phyloP scores from a whole-genome alignment of 73 alveolate genomes.

The Uronychia binucleata region DNA sequence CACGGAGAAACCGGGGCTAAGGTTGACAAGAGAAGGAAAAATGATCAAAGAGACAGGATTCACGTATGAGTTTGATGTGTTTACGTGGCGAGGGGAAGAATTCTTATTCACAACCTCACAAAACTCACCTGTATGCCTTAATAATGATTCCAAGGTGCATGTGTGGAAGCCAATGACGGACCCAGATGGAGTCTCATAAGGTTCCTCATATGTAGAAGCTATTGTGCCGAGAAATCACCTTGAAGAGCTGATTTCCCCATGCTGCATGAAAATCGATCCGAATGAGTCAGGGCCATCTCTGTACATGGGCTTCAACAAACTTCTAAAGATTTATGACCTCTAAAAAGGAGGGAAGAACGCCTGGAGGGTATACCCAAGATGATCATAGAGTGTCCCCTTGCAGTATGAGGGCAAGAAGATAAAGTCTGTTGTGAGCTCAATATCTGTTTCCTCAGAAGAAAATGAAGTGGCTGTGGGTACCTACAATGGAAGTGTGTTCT shows the following conservation, averaged over 20 bases:
- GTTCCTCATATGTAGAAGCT: neutral
- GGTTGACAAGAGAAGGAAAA: neutral
- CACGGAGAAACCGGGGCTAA: neutral
- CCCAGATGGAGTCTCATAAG: neutral
- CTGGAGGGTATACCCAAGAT: neutral
- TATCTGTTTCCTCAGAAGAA: neutral
- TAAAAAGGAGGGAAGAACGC: neutral
- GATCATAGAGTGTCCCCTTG: neutral
- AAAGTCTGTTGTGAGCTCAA: neutral
- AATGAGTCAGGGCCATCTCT: neutral
- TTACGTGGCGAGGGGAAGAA: neutral
- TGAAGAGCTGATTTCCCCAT: neutral
- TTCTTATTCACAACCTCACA: neutral
- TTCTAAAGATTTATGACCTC: neutral
- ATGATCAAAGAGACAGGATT: neutral
- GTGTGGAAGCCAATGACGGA: neutral
- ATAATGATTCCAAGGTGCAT: neutral
- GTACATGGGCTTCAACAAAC: neutral
- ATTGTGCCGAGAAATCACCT: neutral
- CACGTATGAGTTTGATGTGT: neutral
- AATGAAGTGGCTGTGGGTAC: neutral
- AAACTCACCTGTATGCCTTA: neutral
- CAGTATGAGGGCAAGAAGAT: neutral
- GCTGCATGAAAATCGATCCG: constrained; percentile 1
- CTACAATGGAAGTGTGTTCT: neutral